Evolutionary conservation across 306 rosid genomes (phyloP).

Genomic region (Ammopiptanthus mongolicus): DNA sequence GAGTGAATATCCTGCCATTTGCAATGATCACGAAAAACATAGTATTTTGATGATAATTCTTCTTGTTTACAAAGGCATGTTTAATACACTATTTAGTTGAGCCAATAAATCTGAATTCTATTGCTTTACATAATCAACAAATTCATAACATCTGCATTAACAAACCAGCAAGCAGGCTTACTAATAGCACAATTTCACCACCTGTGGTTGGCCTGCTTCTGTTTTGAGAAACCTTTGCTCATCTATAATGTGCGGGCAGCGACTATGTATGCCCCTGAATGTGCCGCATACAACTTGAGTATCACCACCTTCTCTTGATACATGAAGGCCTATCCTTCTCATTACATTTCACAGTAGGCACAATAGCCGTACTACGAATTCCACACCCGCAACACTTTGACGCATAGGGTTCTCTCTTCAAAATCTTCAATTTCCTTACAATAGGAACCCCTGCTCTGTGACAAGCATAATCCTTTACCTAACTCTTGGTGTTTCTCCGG

Average conservation of each 20-base stretch:
- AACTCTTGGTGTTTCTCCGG: no score
- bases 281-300: no score
- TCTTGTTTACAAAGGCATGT: neutral
- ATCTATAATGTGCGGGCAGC: no score
- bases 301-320: no score
- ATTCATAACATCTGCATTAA: neutral
- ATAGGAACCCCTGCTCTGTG: neutral
- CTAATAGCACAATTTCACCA: no score
- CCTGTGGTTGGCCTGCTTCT: no score
- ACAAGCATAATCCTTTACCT: neutral
- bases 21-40: neutral
- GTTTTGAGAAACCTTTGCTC: no score
- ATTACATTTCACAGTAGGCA: no score
- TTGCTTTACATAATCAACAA: neutral
- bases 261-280: no score
- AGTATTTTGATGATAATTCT: neutral
- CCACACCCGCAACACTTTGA: no score
- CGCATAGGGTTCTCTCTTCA: neutral
- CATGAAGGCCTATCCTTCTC: no score
- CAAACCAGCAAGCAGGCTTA: neutral
- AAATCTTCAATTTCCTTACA: neutral
- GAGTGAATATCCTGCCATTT: neutral
- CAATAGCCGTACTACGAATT: no score
- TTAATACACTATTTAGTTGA: neutral
- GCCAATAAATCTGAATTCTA: neutral